Conservation (phyloP, 352 stramenopile genomes). For the Globisporangium acanthophoron region DNA sequence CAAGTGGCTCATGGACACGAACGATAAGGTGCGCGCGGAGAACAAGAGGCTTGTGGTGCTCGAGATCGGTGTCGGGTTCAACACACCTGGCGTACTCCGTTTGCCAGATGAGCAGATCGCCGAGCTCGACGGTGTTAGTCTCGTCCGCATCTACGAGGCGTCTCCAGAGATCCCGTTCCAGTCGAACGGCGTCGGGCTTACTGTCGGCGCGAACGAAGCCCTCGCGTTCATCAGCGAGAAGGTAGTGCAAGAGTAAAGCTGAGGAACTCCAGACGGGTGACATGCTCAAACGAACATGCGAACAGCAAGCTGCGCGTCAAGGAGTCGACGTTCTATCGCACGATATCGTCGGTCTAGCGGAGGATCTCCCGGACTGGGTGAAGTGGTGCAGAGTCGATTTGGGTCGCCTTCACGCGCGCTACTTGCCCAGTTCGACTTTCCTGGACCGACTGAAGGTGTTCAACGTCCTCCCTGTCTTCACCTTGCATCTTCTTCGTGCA, state of each 20-base stretch:
- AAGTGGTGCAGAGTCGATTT: no score
- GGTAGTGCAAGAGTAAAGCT: not conserved
- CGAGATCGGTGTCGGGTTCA: conserved; percentile 67
- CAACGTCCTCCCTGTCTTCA: no score
- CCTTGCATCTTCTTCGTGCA: no score
- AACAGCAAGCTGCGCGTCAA: no score
- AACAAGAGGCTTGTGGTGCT: conserved; percentile 62
- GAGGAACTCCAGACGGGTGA: no score
- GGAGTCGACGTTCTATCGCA: no score
- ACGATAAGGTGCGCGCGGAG: conserved; percentile 25
- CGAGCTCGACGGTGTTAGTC: conserved; percentile 25
- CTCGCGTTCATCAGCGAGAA: conserved; percentile 26
- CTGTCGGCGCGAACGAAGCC: conserved; percentile 35
- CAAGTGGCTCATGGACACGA: conserved; percentile 27
- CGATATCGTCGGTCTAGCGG: no score
- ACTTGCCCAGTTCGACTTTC: no score
- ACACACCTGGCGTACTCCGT: conserved; percentile 56
- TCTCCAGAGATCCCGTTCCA: conserved; percentile 51
- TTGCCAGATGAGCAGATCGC: conserved; percentile 52
- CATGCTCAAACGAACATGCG: no score
- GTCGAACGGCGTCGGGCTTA: conserved; percentile 37
- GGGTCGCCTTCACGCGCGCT: no score
- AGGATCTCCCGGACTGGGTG: no score
- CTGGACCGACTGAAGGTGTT: no score
- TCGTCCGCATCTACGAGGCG: conserved; percentile 55